Base-by-base conservation (phyloP, 257 asterid genomes). In the Forsythia suspensa region DNA sequence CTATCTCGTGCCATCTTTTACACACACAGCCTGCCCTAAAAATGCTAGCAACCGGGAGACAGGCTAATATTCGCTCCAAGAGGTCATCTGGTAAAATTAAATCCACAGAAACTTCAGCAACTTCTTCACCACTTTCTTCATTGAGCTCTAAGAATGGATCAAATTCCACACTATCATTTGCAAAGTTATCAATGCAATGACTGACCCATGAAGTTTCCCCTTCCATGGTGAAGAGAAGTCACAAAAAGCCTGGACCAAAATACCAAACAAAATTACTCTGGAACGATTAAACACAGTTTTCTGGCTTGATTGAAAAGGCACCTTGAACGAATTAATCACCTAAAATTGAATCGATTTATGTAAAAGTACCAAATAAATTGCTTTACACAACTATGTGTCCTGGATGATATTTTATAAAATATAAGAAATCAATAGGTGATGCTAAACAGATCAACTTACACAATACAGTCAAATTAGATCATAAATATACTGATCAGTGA, bases 161-260 rank as follows among this genome's bases (percentile, higher is more conserved):
- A 4, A 86, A 83, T 77, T 81, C 87, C 6, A 72, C 77, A 13
- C 37, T 61, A 63, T 46, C 76, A 29, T 74, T 85, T 38, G 69
- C 71, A 36, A 36, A 18, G 83, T 82, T 80, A 77, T 87, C 87
- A 38, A 76, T 24, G 81, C 90, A 89, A 81, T 96, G 97, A 80
- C 97, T 91, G 38, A 88, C 85, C 99, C 99, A 96, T 24, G 98
- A 96, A 24, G 91, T 86, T 82, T 92, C 97, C 67, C 92, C 96
- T 82, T 88, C 97, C 99, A 95, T 95, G 76, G 78, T 61, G 70
- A 80, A 67, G 44, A 72, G 77, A 74, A 77, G 76, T 42, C 24
- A 37, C 39, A 63, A 9, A 74, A 29, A 82, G 79, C 80, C 85
- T 29, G 70, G 70, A 63, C 38, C 15, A 0, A 24, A 59, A 59